Base-by-base conservation (phyloP, 2,329 filamentous ascomycete genomes). In the Fusarium tupiense region DNA sequence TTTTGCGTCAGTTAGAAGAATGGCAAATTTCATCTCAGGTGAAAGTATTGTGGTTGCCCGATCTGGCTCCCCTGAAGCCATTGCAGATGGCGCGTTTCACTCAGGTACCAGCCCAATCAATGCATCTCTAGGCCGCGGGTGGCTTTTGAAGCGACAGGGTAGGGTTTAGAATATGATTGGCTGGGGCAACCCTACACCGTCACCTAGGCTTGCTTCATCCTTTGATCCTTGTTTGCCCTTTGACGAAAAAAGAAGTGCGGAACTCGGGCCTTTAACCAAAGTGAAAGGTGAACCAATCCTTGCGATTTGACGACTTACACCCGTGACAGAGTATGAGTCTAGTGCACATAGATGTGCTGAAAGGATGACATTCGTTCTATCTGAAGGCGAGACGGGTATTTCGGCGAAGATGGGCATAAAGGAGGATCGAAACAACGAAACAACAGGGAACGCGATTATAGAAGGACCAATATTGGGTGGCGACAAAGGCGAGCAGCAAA, bases 91-190 rank as follows among this genome's bases (percentile, higher is more conserved):
- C 43, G 70, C 44, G 76, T 78, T 78, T 78, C 76, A 77, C 59
- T 62, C 69, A 76, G 71, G 71, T 61, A 77, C 76, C 31, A 53
- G 61, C 46, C 71, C 75, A 76, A 76, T 78, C 73, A 77, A 62
- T 61, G 52, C 49, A 61, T 41, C 37, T 41, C 26, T 56, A 44
- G 33, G 41, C 46, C 37, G 67, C 71, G 71, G 73, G 76, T 71
- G 69, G 73, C 75, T 73, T 77, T 75, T 61, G 56, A 60, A 72
- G 72, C 52, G 63, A 52, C 70, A 68, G 61, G 58, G 64, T 31
- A n/a, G 22, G 6, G 6, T 53, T 64, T 20, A 47, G 31, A 22
- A 16, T 22, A 31, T 74, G 64, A 77, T 77, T 78, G 76, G 76
- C 59, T 50, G 14, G 22, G 44, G 29, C 8, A 31, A 26, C 44